Evolutionary conservation across 768 basidiomycete genomes (phyloP), one percentile per base, ranked within the genome.

Genomic region (Lactarius evosmus): DNA sequence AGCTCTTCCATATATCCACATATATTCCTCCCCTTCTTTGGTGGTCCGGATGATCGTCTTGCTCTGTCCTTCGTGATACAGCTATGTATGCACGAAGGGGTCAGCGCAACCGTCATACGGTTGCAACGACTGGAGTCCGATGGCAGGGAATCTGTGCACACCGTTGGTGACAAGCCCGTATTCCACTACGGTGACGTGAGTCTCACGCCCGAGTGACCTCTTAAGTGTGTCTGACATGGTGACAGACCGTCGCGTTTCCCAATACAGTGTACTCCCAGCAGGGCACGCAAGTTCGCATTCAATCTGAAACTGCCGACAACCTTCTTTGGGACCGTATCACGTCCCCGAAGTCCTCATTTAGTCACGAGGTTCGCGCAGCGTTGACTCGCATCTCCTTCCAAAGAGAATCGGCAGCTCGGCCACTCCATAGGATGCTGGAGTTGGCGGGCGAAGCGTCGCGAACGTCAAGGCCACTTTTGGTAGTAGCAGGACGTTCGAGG

Each of bases 31-130:
- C 91, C 95, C 0, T 98, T 96, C 84, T 90, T 93, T 72, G 96
- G 96, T 40, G 96, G 96, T 0, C 87, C 93, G 0, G 96, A 99
- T 72, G 96, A 98, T 72, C 85, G 97, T 1, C 79, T 93, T 25
- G 92, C 93, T 0, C 76, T 98, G 30, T 76, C 82, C 33, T 85
- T 98, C 70, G 83, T 93, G 4, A 84, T 91, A 36, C 95, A 98
- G 73, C 71, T 90, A 32, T 90, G 94, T 61, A 80, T 80, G 34
- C 87, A 88, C 65, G 72, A 82, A 0, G 75, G 73, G 38, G 80
- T 92, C 0, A 82, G 75, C 5, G 97, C 92, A 0, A 93, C 90
- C 0, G 84, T 93, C 0, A 76, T 96, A 1, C 78, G 86, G 55
- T 77, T 96, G 34, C 70, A 67, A 25, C 86, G 80, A 72, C 69